A percentile compares a stretch with the other conserved stretches of the same genome.
Conservation (phyloP, 176 grass and related monocot species). For the Dactylis glomerata region DNA sequence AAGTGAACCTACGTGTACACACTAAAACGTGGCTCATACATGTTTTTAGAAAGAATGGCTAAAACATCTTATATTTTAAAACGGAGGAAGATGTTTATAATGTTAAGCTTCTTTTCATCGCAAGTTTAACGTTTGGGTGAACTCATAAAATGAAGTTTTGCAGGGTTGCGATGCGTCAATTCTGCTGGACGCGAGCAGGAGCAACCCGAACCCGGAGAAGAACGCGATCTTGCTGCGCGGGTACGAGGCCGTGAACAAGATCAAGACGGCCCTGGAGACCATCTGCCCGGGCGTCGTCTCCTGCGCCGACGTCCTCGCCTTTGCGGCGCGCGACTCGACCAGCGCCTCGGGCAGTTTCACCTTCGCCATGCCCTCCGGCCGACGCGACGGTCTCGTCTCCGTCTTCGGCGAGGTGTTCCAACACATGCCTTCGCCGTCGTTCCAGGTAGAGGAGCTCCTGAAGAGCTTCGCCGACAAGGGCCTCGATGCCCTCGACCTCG, state of each 20-base stretch:
- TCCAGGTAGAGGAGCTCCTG: slow-evolving; percentile 27
- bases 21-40: too few species aligned
- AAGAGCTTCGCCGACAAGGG: slow-evolving; percentile 21
- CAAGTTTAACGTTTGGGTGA: too few species aligned
- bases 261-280: slow-evolving; percentile 40
- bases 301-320: slow-evolving; percentile 60
- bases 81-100: too few species aligned
- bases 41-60: too few species aligned
- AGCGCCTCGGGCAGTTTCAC: slow-evolving; percentile 19
- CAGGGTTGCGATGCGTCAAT: slow-evolving; percentile 59
- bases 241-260: slow-evolving; percentile 39
- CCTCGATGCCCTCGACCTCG: slow-evolving; percentile 41
- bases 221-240: slow-evolving; percentile 35
- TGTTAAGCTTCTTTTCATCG: too few species aligned
- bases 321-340: slow-evolving; percentile 43
- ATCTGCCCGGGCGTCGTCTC: slow-evolving; percentile 38
- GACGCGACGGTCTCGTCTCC: slow-evolving; percentile 48
- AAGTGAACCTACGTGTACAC: too few species aligned
- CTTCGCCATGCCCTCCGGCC: slow-evolving; percentile 50
- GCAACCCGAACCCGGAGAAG: slow-evolving; percentile 46
- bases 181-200: slow-evolving; percentile 9
- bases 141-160: neutral
- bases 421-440: slow-evolving; percentile 16
- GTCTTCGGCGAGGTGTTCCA: neutral
- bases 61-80: too few species aligned